Evolutionary conservation across 768 basidiomycete species (phyloP).

Genomic region (Tulasnella sp.): DNA sequence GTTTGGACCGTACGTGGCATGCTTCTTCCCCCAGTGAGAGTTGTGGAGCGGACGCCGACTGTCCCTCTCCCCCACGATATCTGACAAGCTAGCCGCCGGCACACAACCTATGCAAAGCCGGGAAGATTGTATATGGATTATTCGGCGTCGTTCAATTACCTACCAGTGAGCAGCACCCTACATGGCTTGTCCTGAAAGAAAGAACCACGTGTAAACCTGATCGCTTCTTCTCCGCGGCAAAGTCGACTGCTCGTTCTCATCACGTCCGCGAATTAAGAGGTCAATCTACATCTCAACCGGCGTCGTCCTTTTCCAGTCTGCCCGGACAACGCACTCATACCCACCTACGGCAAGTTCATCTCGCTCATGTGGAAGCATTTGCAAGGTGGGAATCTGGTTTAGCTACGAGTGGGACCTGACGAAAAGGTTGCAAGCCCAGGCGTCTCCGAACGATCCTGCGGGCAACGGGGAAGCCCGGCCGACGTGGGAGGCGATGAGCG

Average conservation of each 20-base stretch:
- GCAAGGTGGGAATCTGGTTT: slow-evolving; percentile 72
- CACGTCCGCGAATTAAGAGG: slow-evolving; percentile 77
- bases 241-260: slow-evolving; percentile 53
- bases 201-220: too few species aligned
- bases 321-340: slow-evolving; percentile 52
- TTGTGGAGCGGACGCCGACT: neutral
- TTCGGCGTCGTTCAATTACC: slow-evolving; percentile 46
- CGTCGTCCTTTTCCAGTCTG: slow-evolving; percentile 85
- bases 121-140: slow-evolving; percentile 45
- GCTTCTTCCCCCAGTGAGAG: neutral
- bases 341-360: slow-evolving; percentile 82
- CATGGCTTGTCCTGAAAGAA: too few species aligned
- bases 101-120: slow-evolving; percentile 38
- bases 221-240: too few species aligned
- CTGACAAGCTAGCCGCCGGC: neutral
- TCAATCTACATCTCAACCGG: slow-evolving; percentile 86
- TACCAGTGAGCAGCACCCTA: slow-evolving; percentile 37
- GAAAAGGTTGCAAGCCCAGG: slow-evolving; percentile 60
- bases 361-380: slow-evolving; percentile 84
- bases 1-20: slow-evolving; percentile 40
- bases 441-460: slow-evolving; percentile 35
- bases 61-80: neutral
- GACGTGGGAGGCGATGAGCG: slow-evolving; percentile 71
- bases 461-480: slow-evolving; percentile 36
- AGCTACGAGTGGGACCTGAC: slow-evolving; percentile 91